Evolutionary conservation across 257 asterid genomes (phyloP).

Genomic region (Solanum lycopersicoides): DNA sequence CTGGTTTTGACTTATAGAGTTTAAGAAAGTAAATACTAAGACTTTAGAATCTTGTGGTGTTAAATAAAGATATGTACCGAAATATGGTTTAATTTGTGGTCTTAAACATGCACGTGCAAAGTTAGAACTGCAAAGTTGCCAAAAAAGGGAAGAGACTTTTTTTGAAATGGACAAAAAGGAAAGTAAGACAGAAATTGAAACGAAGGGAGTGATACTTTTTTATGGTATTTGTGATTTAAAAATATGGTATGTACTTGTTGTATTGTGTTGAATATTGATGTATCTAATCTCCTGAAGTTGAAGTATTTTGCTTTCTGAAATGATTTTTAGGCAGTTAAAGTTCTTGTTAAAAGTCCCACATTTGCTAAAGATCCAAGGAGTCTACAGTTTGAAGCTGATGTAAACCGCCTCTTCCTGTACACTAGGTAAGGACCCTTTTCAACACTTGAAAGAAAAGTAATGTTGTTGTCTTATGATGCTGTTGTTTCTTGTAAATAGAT

Average conservation of each 20-base stretch:
- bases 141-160: neutral
- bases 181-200: neutral
- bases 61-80: neutral
- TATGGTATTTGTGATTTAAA: neutral
- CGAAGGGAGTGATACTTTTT: neutral
- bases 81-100: neutral
- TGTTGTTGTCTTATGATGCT: neutral
- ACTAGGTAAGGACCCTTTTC: conserved; percentile 43
- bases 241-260: neutral
- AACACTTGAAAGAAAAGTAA: neutral
- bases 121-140: no score
- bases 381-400: conserved; percentile 79
- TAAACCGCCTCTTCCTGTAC: conserved; percentile 69
- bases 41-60: neutral
- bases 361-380: conserved; percentile 62
- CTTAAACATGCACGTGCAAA: neutral
- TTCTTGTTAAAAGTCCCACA: conserved; percentile 83
- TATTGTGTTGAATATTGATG: neutral
- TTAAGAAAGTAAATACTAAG: neutral
- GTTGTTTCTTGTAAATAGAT: neutral
- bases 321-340: conserved; percentile 62
- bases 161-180: neutral
- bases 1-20: neutral
- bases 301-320: neutral
- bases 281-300: neutral